Evolutionary conservation across 1,139 yeast species (phyloP).

Genomic region (Meyerozyma elateridarum): DNA sequence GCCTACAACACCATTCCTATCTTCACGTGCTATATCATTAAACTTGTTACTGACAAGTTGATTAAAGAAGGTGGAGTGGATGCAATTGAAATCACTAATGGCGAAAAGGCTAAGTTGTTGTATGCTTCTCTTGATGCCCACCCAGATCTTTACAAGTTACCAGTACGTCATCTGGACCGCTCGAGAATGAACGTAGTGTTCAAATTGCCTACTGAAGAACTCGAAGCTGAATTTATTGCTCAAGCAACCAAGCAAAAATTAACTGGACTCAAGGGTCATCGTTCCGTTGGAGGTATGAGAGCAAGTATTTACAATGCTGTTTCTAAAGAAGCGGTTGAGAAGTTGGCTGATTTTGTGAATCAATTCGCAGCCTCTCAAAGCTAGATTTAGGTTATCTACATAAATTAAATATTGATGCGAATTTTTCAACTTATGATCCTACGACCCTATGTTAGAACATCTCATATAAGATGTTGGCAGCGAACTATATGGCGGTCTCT

Average conservation of each 20-base stretch:
- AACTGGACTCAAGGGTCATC: slow-evolving; percentile 87
- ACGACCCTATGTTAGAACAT: too few relatives aligned
- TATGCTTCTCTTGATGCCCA: slow-evolving; percentile 63
- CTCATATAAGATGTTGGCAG: too few relatives aligned
- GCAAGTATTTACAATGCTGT: slow-evolving; percentile 92
- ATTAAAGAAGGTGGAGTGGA: slow-evolving; percentile 54
- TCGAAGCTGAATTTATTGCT: slow-evolving; percentile 64
- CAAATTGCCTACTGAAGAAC: slow-evolving; percentile 57
- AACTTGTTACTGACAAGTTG: slow-evolving; percentile 66
- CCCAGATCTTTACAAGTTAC: slow-evolving; percentile 60
- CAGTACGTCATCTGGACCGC: slow-evolving; percentile 58
- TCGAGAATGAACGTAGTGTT: slow-evolving; percentile 93
- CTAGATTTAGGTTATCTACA: background rate
- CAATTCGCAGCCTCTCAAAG: slow-evolving; percentile 46
- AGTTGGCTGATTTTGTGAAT: slow-evolving; percentile 54
- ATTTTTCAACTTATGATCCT: too few relatives aligned
- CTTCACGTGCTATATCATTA: slow-evolving; percentile 80
- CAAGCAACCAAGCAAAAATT: slow-evolving; percentile 51
- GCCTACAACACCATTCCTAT: slow-evolving; percentile 95
- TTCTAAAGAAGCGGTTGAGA: slow-evolving; percentile 54
- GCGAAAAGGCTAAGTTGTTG: slow-evolving; percentile 53
- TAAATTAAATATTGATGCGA: background rate
- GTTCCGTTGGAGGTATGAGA: slow-evolving; percentile 96
- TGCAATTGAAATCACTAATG: slow-evolving; percentile 53
- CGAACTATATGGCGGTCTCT: too few relatives aligned